Percentiles rank a stretch among this genome's conserved stretches.
phyloP scores from a whole-genome alignment of 2,329 filamentous ascomycete genomes.

The Apiospora rasikravindrae region DNA sequence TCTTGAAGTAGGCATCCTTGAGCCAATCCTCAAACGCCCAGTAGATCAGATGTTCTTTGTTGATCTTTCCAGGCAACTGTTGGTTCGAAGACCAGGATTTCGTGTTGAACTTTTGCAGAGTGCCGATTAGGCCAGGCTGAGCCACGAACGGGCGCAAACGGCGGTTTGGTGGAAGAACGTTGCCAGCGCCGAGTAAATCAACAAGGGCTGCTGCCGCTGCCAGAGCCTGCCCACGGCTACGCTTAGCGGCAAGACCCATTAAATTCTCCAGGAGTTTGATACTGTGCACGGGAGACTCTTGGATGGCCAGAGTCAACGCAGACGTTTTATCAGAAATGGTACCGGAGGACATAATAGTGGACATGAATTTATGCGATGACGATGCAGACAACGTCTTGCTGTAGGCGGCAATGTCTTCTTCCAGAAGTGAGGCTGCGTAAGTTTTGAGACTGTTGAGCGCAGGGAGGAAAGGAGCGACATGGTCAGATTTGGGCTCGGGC shows the following conservation, averaged over 20 bases:
- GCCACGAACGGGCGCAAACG: slow-evolving; percentile 79
- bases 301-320: slow-evolving; percentile 88
- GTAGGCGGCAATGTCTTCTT: slow-evolving; percentile 80
- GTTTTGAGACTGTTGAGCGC: slow-evolving; percentile 62
- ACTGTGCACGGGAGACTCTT: slow-evolving; percentile 95
- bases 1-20: slow-evolving; percentile 90
- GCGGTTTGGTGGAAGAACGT: slow-evolving; percentile 80
- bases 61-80: slow-evolving; percentile 73
- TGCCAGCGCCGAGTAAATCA: slow-evolving; percentile 89
- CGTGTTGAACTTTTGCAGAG: slow-evolving; percentile 66
- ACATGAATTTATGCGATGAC: slow-evolving; percentile 93
- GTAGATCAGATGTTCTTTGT: slow-evolving; percentile 77
- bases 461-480: slow-evolving; percentile 48
- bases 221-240: slow-evolving; percentile 89
- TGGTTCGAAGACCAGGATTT: slow-evolving; percentile 71
- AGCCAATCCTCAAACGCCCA: slow-evolving; percentile 97
- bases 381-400: slow-evolving; percentile 75
- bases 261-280: slow-evolving; percentile 87
- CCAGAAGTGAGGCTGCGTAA: slow-evolving; percentile 76
- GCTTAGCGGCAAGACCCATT: slow-evolving; percentile 84
- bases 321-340: slow-evolving; percentile 97
- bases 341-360: slow-evolving; percentile 94
- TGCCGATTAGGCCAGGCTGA: slow-evolving; percentile 77
- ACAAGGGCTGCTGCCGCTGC: slow-evolving; percentile 92
- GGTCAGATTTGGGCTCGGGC: slow-evolving; percentile 50